These are phyloP conservation scores for Penicillium sp. DNA, from an alignment of 2,329 filamentous ascomycete genomes.

Conservation along the genomic window DNA sequence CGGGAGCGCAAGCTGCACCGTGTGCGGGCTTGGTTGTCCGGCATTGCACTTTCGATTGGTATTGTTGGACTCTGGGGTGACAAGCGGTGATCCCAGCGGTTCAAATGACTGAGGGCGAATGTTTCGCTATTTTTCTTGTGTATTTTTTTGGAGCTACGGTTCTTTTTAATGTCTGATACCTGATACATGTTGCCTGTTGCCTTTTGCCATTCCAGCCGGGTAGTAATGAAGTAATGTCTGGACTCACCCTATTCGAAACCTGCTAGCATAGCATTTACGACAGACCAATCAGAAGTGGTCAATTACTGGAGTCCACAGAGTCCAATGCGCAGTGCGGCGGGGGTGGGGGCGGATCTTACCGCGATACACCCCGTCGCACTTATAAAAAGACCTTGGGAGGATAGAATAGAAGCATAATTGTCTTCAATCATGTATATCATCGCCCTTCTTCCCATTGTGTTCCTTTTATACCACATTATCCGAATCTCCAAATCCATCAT, in stretches of 20 bases:
- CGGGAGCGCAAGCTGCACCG: conserved; percentile 42
- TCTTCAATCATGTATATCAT: conserved; percentile 14
- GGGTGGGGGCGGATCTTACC: conserved; percentile 25
- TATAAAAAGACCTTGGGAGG: background rate
- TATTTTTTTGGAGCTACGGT: background rate
- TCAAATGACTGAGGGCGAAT: background rate
- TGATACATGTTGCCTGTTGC: background rate
- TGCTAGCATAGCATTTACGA: background rate
- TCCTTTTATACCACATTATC: conserved; percentile 14
- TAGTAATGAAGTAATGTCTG: too few species aligned
- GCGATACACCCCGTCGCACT: background rate
- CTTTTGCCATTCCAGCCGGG: too few species aligned
- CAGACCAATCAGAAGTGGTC: background rate
- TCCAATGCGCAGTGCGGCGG: conserved; percentile 9
- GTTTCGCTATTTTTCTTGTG: background rate
- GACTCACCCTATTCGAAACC: too few species aligned
- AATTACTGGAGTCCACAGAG: too few species aligned
- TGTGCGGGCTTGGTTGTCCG: conserved; percentile 41
- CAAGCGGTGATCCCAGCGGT: conserved; percentile 18
- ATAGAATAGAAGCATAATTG: conserved; percentile 2
- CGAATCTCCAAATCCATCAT: conserved; percentile 23
- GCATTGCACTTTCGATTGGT: conserved; percentile 46
- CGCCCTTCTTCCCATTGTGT: conserved; percentile 10
- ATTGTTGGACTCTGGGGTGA: conserved; percentile 54
- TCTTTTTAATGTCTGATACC: conserved; percentile 1